Base-by-base conservation (phyloP, 2,329 filamentous ascomycete species). In the Penicillium sp. region DNA sequence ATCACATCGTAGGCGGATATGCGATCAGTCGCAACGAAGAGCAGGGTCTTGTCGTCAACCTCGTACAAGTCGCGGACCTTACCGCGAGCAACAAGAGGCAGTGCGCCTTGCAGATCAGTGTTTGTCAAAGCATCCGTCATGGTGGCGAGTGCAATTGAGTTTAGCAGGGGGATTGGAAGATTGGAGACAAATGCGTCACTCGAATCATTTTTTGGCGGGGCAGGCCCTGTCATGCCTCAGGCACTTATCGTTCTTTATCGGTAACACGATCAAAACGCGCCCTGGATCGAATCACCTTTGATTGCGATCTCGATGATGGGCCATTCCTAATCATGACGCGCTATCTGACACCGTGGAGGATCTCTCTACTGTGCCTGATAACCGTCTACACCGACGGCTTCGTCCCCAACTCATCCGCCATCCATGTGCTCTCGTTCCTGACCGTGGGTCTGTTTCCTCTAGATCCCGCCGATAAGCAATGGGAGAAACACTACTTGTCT, bases 1-100 rank as follows among this genome's bases (percentile, higher is more conserved):
- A 96, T 85, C 65, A 95, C 91, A 82, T 97, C 93, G 80, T 93
- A 97, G 53, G 94, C 94, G 23, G 91, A 96, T 73, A 97, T 94
- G 63, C 94, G 88, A 77, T 97, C 92, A 14, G 90, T 89, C 23
- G 90, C 88, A 53, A 92, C 86, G 70, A 96, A 93, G 54, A 96
- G 86, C 4, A 96, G 83, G 2, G 85, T 88, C 54, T 83, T 76
- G 40, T 85, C 78, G 70, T 90, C 85, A 51, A 95, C 78, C 58
- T 84, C 81, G 73, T 90, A 96, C 35, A 95, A 82, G 69, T 95
- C 89, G 67, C 90, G 85, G 25, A 95, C 91, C 77, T 95, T 95
- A 60, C 85, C 85, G 37, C 81, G 80, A 7, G 84, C 82, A 45
- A 88, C 71, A 50, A 81, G 71, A 27, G 76, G 77, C 58, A 81